phyloP scores from a whole-genome alignment of 805 yeast genomes.

The Kuraishia borneana region DNA sequence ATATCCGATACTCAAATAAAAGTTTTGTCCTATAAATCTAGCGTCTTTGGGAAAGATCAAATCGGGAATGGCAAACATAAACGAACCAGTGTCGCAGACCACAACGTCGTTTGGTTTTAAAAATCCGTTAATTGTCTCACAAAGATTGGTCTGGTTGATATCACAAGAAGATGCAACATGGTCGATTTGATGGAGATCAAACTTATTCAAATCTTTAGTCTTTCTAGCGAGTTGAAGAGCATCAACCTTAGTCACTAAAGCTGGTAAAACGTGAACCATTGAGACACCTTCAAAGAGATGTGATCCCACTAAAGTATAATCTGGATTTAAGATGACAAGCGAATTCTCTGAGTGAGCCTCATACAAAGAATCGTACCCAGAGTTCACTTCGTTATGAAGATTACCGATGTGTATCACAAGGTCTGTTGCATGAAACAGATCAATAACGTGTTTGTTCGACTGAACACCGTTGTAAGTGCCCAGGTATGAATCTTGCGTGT shows the following conservation, averaged over 20 bases:
- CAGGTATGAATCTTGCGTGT: constrained; percentile 46
- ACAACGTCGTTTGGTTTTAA: constrained; percentile 56
- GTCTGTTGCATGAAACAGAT: constrained; percentile 47
- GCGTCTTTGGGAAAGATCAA: constrained; percentile 45
- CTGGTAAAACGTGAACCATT: constrained; percentile 38
- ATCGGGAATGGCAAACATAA: constrained; percentile 69
- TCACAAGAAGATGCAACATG: constrained; percentile 16
- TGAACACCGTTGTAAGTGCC: constrained; percentile 66
- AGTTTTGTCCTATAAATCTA: constrained; percentile 51
- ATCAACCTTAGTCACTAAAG: constrained; percentile 27
- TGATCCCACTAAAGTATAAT: constrained; percentile 36
- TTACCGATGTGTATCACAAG: constrained; percentile 63
- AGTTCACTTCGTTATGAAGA: constrained; percentile 53
- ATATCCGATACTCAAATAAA: constrained; percentile 80
- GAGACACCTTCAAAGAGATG: constrained; percentile 25
- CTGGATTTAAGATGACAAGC: constrained; percentile 40
- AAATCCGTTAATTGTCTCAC: constrained; percentile 26
- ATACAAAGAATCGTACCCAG: constrained; percentile 49
- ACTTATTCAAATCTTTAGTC: constrained; percentile 1
- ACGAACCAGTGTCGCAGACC: constrained; percentile 77
- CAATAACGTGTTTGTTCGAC: constrained; percentile 34
- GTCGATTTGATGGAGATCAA: constrained; percentile 8
- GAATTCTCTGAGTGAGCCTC: constrained; percentile 26
- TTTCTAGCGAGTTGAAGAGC: constrained; percentile 10
- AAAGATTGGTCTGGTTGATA: constrained; percentile 36